Base-by-base conservation (phyloP, 352 stramenopile species). In the Globisporangium yorkense region DNA sequence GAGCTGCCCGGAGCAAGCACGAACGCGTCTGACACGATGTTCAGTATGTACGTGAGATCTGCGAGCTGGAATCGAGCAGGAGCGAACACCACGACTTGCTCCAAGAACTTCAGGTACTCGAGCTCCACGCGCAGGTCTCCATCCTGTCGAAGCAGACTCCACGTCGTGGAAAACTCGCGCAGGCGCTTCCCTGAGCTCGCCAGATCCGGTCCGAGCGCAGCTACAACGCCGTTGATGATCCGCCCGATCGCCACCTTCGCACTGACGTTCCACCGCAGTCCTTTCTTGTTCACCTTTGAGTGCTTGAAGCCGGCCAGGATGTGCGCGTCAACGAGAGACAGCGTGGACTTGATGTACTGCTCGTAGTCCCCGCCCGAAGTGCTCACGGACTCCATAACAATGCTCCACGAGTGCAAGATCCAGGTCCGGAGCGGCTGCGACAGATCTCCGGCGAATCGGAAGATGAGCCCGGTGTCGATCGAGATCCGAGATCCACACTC, bases 71-170 rank as follows among this genome's bases (percentile, higher is more conserved):
- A 89, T 18, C 76, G 69, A 10, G 67, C 67, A 0, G 86, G 86
- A 24, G 80, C 80, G 53, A 94, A 91, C 39, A 94, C 79, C 0
- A 92, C 79, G 5, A 95, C 66, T 74, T 95, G 86, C 62, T 94
- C 80, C 37, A 94, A 59, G 31, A 92, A 93, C 49, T 78, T 82
- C 39, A 92, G 74, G 49, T 84, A 92, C 56, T 92, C 82, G 20
- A 89, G 67, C 51, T 94, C 82, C 4, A 94, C 64, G 15, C 80
- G 75, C n/a, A 77, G 58, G 27, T 94, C 80, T 10, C 75, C 73
- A 57, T 87, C 70, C 37, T 87, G 70, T 18, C 86, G 83, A 24
- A 95, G 68, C 48, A 94, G 46, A 27, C 68, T 72, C 81, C 80
- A 95, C 24, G 84, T 72, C 7, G 71, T 84, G 54, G 88, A 88